phyloP scores from a whole-genome alignment of 495 filamentous ascomycete genomes.

The Penicillium verhagenii region DNA sequence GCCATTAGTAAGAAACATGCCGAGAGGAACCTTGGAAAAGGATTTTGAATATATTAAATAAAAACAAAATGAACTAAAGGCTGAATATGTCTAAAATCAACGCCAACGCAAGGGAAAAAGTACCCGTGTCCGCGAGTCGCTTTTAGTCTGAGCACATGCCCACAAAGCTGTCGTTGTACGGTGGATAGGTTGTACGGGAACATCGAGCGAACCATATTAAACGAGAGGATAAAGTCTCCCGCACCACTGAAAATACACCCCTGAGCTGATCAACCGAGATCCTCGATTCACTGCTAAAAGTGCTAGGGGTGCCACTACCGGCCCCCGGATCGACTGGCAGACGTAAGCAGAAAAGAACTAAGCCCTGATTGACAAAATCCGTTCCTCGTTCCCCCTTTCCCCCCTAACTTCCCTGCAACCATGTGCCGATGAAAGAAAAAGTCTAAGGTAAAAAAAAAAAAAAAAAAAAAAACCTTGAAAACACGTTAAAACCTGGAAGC shows the following conservation, averaged over 20 bases:
- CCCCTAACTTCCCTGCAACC: neutral
- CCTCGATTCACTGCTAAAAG: constrained; percentile 25
- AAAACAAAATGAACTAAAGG: too few relatives aligned
- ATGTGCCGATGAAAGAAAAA: constrained; percentile 3
- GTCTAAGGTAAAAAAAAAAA: too few relatives aligned
- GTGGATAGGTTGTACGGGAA: neutral
- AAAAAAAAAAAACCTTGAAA: neutral
- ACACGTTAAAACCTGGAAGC: neutral
- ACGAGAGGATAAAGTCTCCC: constrained; percentile 1
- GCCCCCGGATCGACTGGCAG: constrained; percentile 24
- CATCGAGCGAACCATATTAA: constrained; percentile 9
- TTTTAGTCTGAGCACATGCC: neutral
- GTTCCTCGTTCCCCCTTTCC: neutral
- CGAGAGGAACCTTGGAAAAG: too few relatives aligned
- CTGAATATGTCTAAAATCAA: too few relatives aligned
- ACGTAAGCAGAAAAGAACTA: neutral
- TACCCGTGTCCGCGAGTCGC: neutral
- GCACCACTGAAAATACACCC: constrained; percentile 17
- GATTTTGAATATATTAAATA: too few relatives aligned
- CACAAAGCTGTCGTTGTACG: neutral
- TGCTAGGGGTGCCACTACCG: constrained; percentile 30
- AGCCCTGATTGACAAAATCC: neutral
- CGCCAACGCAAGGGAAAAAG: neutral
- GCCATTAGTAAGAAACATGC: too few relatives aligned
- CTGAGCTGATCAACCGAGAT: constrained; percentile 41